Evolutionary conservation across 164 flowering plant species (phyloP).

Genomic region (Akebia trifoliata): DNA sequence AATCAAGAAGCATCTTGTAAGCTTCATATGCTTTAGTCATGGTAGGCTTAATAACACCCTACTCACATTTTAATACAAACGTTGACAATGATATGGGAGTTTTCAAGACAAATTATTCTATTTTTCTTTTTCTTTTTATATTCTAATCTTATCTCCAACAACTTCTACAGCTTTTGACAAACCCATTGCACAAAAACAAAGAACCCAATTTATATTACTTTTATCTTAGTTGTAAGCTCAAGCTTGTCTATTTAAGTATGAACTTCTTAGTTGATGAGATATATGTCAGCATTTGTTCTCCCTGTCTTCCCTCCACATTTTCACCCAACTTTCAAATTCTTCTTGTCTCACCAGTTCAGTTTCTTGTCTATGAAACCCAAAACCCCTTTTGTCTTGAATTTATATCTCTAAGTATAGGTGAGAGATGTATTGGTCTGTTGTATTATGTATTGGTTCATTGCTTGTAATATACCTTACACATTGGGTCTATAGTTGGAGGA

Average conservation of each 20-base stretch:
- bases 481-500: conserved; percentile 38
- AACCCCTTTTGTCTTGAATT: conserved; percentile 5
- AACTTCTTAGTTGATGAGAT: conserved; percentile 30
- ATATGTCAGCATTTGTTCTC: conserved; percentile 47
- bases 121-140: conserved; percentile 4
- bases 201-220: conserved; percentile 9
- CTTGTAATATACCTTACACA: conserved; percentile 22
- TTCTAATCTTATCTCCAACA: conserved; percentile 49
- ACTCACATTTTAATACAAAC: conserved; percentile 21
- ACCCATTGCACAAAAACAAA: conserved; percentile 27
- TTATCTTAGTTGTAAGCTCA: conserved; percentile 20
- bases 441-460: conserved; percentile 19
- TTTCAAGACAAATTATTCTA: too few species aligned
- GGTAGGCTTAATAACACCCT: conserved; percentile 25
- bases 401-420: neutral
- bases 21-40: conserved; percentile 36
- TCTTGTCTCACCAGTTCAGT: too few species aligned
- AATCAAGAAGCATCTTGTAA: conserved; percentile 51
- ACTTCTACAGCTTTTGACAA: conserved; percentile 33
- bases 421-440: conserved; percentile 24
- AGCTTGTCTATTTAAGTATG: conserved; percentile 45
- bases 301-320: conserved; percentile 28
- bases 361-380: conserved; percentile 16
- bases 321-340: conserved; percentile 20
- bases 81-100: conserved; percentile 39